These are phyloP conservation scores for Pseudocercospora fuligena DNA, from an alignment of 2,329 filamentous ascomycete species.

Conservation along the genomic window DNA sequence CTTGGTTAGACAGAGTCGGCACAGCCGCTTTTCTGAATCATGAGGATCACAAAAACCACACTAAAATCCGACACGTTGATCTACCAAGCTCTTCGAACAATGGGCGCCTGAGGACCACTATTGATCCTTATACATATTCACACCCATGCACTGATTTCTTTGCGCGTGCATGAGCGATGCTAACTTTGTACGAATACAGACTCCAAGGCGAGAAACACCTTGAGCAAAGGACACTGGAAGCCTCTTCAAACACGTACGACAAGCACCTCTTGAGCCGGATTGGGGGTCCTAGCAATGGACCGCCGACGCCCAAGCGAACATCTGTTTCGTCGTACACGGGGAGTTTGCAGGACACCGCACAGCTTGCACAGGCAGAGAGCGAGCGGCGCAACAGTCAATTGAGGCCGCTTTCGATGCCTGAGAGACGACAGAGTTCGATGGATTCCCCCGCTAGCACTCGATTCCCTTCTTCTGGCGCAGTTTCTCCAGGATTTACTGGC, in stretches of 20 bases:
- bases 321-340: conserved; percentile 38
- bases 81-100: conserved; percentile 15
- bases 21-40: conserved; percentile 23
- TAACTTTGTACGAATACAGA: conserved; percentile 42
- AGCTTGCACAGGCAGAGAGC: conserved; percentile 44
- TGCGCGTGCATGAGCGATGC: conserved; percentile 23
- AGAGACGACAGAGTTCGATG: conserved; percentile 44
- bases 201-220: conserved; percentile 65
- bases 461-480: conserved; percentile 49
- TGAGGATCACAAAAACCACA: conserved; percentile 16
- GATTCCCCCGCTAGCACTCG: conserved; percentile 45
- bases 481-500: conserved; percentile 52
- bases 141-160: neutral
- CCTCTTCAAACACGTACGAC: conserved; percentile 66
- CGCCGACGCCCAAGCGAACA: conserved; percentile 58
- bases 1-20: conserved; percentile 23
- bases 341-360: conserved; percentile 37
- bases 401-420: conserved; percentile 52
- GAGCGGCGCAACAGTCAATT: conserved; percentile 50
- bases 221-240: conserved; percentile 61
- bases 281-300: conserved; percentile 55
- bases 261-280: conserved; percentile 67
- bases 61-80: conserved; percentile 11
- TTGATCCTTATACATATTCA: conserved; percentile 14
- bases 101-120: conserved; percentile 3